Evolutionary conservation across 805 yeast genomes (phyloP).

Genomic region (Brettanomyces bruxellensis): DNA sequence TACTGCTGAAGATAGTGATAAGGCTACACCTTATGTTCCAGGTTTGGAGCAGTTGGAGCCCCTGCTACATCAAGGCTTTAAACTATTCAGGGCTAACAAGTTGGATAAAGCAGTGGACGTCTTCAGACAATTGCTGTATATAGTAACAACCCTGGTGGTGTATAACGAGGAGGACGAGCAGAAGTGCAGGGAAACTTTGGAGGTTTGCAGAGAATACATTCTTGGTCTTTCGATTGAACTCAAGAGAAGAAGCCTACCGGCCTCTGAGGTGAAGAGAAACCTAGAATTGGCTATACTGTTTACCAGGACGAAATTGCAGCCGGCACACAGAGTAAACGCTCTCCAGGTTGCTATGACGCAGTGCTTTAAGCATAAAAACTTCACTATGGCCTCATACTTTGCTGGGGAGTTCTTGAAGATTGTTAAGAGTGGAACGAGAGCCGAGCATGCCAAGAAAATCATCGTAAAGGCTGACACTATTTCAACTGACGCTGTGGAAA

Average conservation of each 20-base stretch:
- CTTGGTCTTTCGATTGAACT: slow-evolving; percentile 88
- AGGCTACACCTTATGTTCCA: slow-evolving; percentile 60
- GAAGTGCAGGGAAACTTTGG: slow-evolving; percentile 62
- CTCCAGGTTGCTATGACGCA: slow-evolving; percentile 93
- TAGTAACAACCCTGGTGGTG: slow-evolving; percentile 63
- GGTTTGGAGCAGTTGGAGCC: slow-evolving; percentile 61
- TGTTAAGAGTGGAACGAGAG: slow-evolving; percentile 65
- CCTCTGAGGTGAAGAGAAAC: slow-evolving; percentile 69
- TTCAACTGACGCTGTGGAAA: slow-evolving; percentile 79
- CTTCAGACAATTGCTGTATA: slow-evolving; percentile 75
- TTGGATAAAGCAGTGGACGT: slow-evolving; percentile 69
- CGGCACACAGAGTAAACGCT: slow-evolving; percentile 79
- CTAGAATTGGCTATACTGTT: slow-evolving; percentile 94
- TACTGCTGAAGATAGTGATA: slow-evolving; percentile 39
- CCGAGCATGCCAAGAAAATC: slow-evolving; percentile 80
- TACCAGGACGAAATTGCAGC: slow-evolving; percentile 73
- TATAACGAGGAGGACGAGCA: slow-evolving; percentile 65
- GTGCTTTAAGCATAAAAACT: slow-evolving; percentile 83
- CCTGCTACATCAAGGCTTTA: slow-evolving; percentile 65
- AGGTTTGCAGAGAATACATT: slow-evolving; percentile 80
- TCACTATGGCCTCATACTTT: slow-evolving; percentile 79
- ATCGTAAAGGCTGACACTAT: slow-evolving; percentile 71
- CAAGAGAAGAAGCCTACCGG: slow-evolving; percentile 72
- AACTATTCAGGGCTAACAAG: slow-evolving; percentile 73
- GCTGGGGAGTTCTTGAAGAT: slow-evolving; percentile 76